Evolutionary conservation across 2,329 filamentous ascomycete species (phyloP).

Genomic region (Claviceps sp.): DNA sequence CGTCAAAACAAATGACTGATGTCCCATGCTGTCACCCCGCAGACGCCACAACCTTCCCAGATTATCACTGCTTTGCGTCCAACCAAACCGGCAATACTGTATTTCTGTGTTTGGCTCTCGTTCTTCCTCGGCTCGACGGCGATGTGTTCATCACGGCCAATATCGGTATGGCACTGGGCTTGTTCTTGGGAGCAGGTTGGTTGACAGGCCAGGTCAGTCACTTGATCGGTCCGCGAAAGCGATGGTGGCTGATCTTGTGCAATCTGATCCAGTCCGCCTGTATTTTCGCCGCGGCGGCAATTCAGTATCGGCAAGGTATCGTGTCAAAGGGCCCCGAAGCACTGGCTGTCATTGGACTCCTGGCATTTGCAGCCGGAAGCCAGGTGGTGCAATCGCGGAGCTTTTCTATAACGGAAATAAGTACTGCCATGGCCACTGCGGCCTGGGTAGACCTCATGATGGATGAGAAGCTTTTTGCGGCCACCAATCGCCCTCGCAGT

Average conservation of each 20-base stretch:
- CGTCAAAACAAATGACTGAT: background rate
- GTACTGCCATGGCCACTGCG: slow-evolving; percentile 51
- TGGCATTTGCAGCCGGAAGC: slow-evolving; percentile 42
- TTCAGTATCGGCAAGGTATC: slow-evolving; percentile 31
- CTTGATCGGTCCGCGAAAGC: slow-evolving; percentile 32
- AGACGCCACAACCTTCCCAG: slow-evolving; percentile 46
- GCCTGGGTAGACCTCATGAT: slow-evolving; percentile 48
- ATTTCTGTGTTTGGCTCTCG: slow-evolving; percentile 39
- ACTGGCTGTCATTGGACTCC: slow-evolving; percentile 32
- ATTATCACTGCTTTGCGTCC: slow-evolving; percentile 49
- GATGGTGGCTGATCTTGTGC: slow-evolving; percentile 40
- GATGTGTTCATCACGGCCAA: slow-evolving; percentile 38
- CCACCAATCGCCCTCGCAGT: slow-evolving; percentile 35
- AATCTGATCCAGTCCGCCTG: slow-evolving; percentile 41
- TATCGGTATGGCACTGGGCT: slow-evolving; percentile 39
- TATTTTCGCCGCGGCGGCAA: slow-evolving; percentile 36
- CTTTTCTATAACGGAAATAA: slow-evolving; percentile 46
- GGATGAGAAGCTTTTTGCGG: slow-evolving; percentile 34
- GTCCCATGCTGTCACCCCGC: background rate
- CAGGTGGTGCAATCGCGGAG: slow-evolving; percentile 45
- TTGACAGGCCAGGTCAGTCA: slow-evolving; percentile 44
- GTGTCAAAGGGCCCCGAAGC: slow-evolving; percentile 22
- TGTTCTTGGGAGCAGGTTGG: slow-evolving; percentile 42
- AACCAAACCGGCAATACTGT: slow-evolving; percentile 56
- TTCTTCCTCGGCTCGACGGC: slow-evolving; percentile 32